Evolutionary conservation across 768 basidiomycete genomes (phyloP).

Genomic region (Mrakia blollopis): DNA sequence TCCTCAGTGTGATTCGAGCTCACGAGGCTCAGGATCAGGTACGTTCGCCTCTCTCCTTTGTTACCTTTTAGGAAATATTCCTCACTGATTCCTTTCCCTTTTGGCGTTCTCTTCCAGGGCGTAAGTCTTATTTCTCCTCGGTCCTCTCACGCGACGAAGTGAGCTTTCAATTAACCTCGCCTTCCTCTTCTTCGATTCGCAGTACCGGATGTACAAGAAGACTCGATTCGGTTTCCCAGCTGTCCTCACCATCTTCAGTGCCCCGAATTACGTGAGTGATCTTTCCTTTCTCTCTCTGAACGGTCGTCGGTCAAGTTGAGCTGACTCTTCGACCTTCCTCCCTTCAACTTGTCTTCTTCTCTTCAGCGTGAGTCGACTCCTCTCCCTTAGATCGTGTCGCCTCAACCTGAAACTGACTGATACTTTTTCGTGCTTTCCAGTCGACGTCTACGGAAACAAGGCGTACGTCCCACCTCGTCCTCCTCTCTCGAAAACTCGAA

Average conservation of each 20-base stretch:
- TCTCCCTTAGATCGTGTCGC: neutral
- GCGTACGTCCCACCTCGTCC: constrained; percentile 48
- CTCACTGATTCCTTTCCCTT: neutral
- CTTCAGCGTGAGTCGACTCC: neutral
- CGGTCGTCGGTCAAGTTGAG: neutral
- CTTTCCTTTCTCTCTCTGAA: neutral
- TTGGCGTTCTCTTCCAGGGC: neutral
- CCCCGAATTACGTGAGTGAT: constrained; percentile 51
- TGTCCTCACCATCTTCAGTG: constrained; percentile 99
- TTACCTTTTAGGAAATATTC: neutral
- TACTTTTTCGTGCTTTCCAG: constrained; percentile 54
- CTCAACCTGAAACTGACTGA: neutral
- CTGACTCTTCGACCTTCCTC: neutral
- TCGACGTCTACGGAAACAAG: constrained; percentile 96
- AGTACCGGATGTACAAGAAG: constrained; percentile 97
- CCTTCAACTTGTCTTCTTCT: neutral
- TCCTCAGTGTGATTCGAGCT: constrained; percentile 92
- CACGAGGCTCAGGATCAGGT: constrained; percentile 87
- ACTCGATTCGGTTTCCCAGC: constrained; percentile 98
- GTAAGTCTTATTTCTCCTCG: neutral
- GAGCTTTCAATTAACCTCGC: neutral
- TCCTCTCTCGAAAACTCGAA: neutral
- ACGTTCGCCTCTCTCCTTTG: too few species aligned
- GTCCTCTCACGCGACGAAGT: neutral
- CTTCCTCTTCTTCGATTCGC: neutral